A percentile compares a stretch with the other conserved stretches of the same genome.
Conservation (phyloP, 768 basidiomycete species). For the Austroboletus festivus region DNA sequence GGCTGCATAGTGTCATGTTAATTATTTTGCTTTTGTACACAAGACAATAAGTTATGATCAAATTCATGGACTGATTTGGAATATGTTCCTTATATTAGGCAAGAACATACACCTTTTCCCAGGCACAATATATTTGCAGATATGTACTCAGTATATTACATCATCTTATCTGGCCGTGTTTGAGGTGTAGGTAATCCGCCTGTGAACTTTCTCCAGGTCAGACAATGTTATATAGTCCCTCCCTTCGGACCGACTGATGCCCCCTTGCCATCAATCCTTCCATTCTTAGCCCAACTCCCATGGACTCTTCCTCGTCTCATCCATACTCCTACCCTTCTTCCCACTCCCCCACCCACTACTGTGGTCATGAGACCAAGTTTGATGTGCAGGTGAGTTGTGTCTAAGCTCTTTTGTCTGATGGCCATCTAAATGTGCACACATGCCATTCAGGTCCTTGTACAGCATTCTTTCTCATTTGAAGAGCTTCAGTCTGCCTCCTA, state of each 20-base stretch:
- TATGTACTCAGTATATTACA: too few species aligned
- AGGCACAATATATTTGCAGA: too few species aligned
- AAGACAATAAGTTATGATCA: too few species aligned
- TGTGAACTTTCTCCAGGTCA: constrained; percentile 19
- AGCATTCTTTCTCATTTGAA: constrained; percentile 33
- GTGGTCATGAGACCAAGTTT: constrained; percentile 20
- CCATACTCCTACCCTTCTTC: not conserved
- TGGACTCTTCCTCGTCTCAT: constrained; percentile 9
- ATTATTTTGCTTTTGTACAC: too few species aligned
- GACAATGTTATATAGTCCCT: constrained; percentile 34
- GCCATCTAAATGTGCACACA: not conserved
- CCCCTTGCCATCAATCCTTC: constrained; percentile 24
- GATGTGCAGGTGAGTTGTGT: constrained; percentile 18
- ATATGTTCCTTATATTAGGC: too few species aligned
- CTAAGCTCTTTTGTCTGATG: not conserved
- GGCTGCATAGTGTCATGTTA: too few species aligned
- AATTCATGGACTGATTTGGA: too few species aligned
- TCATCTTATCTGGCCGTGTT: too few species aligned
- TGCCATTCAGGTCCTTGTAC: constrained; percentile 25
- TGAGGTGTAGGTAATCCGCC: constrained; percentile 19
- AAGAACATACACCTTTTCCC: too few species aligned
- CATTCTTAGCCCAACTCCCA: constrained; percentile 4
- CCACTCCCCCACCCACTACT: not conserved
- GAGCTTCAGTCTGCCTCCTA: constrained; percentile 34
- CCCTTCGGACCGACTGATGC: constrained; percentile 3